Conservation (phyloP, 2,329 filamentous ascomycete genomes). For the Botryosphaeria dothidea region DNA sequence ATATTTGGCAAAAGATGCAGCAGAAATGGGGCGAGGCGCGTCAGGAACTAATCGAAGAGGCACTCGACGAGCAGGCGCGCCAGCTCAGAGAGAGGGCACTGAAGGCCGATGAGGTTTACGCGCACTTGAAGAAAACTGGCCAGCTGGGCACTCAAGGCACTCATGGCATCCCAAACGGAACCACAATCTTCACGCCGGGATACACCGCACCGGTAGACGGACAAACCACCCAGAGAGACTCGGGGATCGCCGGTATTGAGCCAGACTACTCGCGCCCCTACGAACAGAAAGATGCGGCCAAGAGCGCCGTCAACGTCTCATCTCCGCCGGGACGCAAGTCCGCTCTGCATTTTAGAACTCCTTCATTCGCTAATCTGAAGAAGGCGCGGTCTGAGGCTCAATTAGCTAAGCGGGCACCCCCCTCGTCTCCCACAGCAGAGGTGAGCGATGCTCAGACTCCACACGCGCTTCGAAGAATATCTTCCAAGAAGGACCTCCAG, state of each 20-base stretch:
- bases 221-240: constrained; percentile 17
- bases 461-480: constrained; percentile 44
- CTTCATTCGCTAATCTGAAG: constrained; percentile 19
- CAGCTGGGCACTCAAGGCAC: constrained; percentile 35
- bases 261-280: constrained; percentile 2
- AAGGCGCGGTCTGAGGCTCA: constrained; percentile 14
- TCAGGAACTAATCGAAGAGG: constrained; percentile 20
- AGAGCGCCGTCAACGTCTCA: constrained; percentile 12
- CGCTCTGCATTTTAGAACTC: constrained; percentile 20
- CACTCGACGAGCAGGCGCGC: constrained; percentile 16
- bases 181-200: constrained; percentile 12
- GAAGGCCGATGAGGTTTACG: constrained; percentile 34
- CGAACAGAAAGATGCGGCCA: constrained; percentile 13
- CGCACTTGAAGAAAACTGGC: constrained; percentile 34
- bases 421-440: neutral
- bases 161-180: constrained; percentile 27
- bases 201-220: constrained; percentile 12
- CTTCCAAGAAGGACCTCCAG: constrained; percentile 58
- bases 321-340: constrained; percentile 18
- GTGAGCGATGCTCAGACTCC: constrained; percentile 14
- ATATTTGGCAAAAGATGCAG: constrained; percentile 21
- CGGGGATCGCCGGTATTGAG: constrained; percentile 20
- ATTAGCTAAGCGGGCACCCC: constrained; percentile 21
- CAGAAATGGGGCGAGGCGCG: constrained; percentile 18
- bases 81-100: constrained; percentile 28